These are phyloP conservation scores for Microbotryomycetes sp. DNA, from an alignment of 1,284 basidiomycete genomes.

Conservation along the genomic window DNA sequence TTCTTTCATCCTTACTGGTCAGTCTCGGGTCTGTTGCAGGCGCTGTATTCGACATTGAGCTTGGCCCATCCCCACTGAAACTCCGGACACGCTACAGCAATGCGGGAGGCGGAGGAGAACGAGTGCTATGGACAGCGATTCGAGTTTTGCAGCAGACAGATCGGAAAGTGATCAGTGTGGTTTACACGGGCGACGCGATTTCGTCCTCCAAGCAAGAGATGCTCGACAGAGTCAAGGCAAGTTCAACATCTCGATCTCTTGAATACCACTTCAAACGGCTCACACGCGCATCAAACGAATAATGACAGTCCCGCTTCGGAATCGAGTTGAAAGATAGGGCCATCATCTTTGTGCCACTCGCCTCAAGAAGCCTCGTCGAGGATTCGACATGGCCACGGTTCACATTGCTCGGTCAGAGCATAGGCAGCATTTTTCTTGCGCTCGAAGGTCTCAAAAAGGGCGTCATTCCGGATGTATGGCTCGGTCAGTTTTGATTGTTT, in stretches of 20 bases:
- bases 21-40: conserved; percentile 35
- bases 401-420: conserved; percentile 82
- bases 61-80: background rate
- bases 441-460: conserved; percentile 63
- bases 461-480: conserved; percentile 78
- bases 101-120: conserved; percentile 93
- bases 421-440: conserved; percentile 76
- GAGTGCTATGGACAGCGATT: conserved; percentile 91
- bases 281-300: too few species aligned
- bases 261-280: background rate
- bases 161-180: conserved; percentile 61
- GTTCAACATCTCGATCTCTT: conserved; percentile 34
- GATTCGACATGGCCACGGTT: conserved; percentile 77
- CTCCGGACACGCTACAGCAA: conserved; percentile 55
- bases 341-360: conserved; percentile 71
- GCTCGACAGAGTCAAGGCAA: conserved; percentile 69
- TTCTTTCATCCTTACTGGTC: conserved; percentile 97
- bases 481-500: conserved; percentile 53
- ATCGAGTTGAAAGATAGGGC: conserved; percentile 59
- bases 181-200: conserved; percentile 81
- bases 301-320: conserved; percentile 64
- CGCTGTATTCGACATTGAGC: background rate
- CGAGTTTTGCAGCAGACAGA: conserved; percentile 67
- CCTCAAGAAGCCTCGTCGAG: conserved; percentile 64
- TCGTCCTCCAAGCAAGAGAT: conserved; percentile 72